A percentile compares a stretch with the other conserved stretches of the same genome.
These are phyloP conservation scores for Podaxis sp. DNA, from an alignment of 768 basidiomycete species.

Conservation along the genomic window DNA sequence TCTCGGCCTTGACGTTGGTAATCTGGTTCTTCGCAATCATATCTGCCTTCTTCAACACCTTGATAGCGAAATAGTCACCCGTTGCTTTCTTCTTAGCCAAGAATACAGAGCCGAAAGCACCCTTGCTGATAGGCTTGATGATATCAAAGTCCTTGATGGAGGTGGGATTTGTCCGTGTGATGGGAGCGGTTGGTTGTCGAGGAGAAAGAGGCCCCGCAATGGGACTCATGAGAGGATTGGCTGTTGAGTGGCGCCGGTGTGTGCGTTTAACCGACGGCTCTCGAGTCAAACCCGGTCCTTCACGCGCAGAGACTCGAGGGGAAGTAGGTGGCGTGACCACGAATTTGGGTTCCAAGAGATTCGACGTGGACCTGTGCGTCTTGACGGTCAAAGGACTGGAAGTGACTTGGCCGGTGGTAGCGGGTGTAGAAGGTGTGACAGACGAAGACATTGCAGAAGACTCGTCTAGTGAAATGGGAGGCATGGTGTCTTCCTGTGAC, in stretches of 20 bases:
- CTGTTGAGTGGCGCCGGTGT: conserved; percentile 72
- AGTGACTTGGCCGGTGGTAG: not conserved
- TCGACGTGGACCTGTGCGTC: conserved; percentile 66
- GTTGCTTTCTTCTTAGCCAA: conserved; percentile 97
- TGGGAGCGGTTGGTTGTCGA: conserved; percentile 75
- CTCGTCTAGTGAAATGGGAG: conserved; percentile 69
- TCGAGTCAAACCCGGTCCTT: conserved; percentile 37
- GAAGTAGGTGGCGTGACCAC: conserved; percentile 77
- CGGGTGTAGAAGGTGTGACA: conserved; percentile 1
- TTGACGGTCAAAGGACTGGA: conserved; percentile 33
- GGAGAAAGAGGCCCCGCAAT: conserved; percentile 80
- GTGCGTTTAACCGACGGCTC: conserved; percentile 53
- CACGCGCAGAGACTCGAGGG: conserved; percentile 54
- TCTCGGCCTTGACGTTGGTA: conserved; percentile 98
- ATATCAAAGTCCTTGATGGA: conserved; percentile 99
- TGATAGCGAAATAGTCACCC: conserved; percentile 99
- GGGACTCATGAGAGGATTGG: conserved; percentile 62
- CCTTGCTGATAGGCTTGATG: conserved; percentile 99
- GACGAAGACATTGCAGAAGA: conserved; percentile 16
- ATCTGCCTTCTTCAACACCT: conserved; percentile 99
- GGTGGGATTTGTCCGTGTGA: conserved; percentile 77
- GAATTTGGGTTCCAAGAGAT: conserved; percentile 63
- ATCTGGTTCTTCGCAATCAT: conserved; percentile 99
- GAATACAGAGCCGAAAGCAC: conserved; percentile 98
- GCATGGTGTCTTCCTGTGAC: conserved; percentile 58